Conservation (phyloP, 495 filamentous ascomycete species). For the Penicillium verhagenii region DNA sequence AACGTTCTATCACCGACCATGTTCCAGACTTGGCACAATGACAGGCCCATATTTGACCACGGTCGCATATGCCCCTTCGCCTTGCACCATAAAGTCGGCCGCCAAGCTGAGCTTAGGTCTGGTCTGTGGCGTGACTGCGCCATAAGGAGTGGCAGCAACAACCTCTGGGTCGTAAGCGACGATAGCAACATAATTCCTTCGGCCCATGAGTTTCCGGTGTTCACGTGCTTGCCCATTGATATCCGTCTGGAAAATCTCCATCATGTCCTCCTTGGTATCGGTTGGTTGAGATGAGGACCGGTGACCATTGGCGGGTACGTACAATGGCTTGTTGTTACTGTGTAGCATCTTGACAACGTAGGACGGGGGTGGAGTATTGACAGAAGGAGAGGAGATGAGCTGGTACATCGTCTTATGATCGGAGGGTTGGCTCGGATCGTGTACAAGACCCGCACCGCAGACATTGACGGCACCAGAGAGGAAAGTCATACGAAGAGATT, state of each 20-base stretch:
- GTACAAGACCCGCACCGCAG: conserved; percentile 89
- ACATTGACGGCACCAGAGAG: conserved; percentile 88
- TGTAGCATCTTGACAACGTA: conserved; percentile 93
- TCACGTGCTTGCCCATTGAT: conserved; percentile 78
- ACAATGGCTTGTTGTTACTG: conserved; percentile 78
- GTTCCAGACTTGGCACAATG: conserved; percentile 89
- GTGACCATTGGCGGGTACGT: conserved; percentile 88
- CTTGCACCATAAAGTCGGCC: conserved; percentile 96
- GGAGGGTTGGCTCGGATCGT: conserved; percentile 84
- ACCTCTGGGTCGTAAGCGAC: conserved; percentile 89
- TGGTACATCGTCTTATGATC: conserved; percentile 99
- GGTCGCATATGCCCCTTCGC: conserved; percentile 70
- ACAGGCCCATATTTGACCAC: conserved; percentile 98
- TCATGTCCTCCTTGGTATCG: conserved; percentile 99
- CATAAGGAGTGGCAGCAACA: conserved; percentile 52
- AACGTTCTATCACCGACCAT: conserved; percentile 54
- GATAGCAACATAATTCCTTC: conserved; percentile 91
- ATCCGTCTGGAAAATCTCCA: conserved; percentile 95
- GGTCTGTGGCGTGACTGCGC: conserved; percentile 32
- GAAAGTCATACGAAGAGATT: conserved; percentile 94
- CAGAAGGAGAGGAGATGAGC: conserved; percentile 86
- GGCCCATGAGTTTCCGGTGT: conserved; percentile 83
- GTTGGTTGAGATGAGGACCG: conserved; percentile 54
- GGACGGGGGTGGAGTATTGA: conserved; percentile 77
- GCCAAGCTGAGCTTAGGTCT: conserved; percentile 78